Conservation (phyloP, 1,139 yeast species). For the Pneumocystis canis region DNA sequence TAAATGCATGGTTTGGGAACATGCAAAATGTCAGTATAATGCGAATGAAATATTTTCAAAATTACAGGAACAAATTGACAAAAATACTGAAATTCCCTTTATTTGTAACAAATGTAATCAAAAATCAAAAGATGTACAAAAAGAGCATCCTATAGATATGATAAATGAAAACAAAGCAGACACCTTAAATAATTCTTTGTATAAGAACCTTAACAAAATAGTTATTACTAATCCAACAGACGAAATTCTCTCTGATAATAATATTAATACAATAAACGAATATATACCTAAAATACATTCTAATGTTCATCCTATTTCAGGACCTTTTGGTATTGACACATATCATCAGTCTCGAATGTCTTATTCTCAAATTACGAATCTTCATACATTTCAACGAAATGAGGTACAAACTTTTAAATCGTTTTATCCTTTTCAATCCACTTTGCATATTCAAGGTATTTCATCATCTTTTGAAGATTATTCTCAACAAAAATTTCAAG, state of each 20-base stretch:
- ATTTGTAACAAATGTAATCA: background rate
- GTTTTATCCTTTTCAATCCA: background rate
- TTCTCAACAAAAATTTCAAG: background rate
- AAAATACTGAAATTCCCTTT: background rate
- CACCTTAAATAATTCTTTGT: background rate
- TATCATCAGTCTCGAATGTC: background rate
- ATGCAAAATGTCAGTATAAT: slow-evolving; percentile 26
- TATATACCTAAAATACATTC: background rate
- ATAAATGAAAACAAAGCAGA: background rate
- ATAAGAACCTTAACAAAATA: background rate
- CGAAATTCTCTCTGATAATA: background rate
- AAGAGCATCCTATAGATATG: background rate
- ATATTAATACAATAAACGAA: background rate
- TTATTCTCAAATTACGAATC: background rate
- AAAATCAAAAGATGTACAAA: background rate
- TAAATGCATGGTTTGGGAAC: slow-evolving; percentile 31
- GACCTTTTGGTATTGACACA: background rate
- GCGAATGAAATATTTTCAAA: slow-evolving; percentile 3
- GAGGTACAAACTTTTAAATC: background rate
- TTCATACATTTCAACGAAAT: background rate
- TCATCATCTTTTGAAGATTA: background rate
- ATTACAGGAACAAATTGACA: background rate
- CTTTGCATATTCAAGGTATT: background rate
- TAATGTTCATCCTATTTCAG: background rate
- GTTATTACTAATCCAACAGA: background rate